A percentile compares a stretch with the other conserved stretches of the same genome.
Conservation (phyloP, 148 eudicot genomes). For the Rhododendron simsii region DNA sequence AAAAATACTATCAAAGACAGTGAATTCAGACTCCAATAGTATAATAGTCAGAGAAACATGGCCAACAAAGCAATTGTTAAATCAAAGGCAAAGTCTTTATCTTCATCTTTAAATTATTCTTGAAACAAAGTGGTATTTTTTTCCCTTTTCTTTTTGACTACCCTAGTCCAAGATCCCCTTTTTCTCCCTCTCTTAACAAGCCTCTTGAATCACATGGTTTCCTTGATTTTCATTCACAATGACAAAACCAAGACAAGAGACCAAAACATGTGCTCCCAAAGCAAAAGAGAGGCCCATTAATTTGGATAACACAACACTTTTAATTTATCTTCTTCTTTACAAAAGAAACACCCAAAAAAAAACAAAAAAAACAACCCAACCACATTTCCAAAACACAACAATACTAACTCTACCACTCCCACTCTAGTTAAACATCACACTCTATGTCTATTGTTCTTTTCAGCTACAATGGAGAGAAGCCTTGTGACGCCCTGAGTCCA, state of each 20-base stretch:
- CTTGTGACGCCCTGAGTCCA: slow-evolving; percentile 94
- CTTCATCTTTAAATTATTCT: background rate
- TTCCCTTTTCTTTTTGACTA: slow-evolving; percentile 38
- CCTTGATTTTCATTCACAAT: slow-evolving; percentile 10
- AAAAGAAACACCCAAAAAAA: slow-evolving; percentile 1
- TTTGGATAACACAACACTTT: background rate
- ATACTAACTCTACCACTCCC: background rate
- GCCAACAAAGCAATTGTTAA: background rate
- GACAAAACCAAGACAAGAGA: background rate
- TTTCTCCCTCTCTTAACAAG: slow-evolving; percentile 30
- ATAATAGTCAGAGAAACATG: background rate
- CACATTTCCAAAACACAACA: background rate
- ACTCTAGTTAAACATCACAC: background rate
- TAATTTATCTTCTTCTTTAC: background rate
- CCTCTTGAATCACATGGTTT: slow-evolving; percentile 33
- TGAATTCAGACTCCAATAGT: background rate
- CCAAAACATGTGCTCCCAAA: slow-evolving; percentile 21
- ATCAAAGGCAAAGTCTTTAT: background rate
- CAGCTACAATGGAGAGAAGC: slow-evolving; percentile 45
- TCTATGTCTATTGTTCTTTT: slow-evolving; percentile 17
- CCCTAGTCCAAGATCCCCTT: slow-evolving; percentile 36
- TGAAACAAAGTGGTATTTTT: slow-evolving; percentile 6
- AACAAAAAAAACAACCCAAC: background rate
- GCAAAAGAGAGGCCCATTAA: background rate
- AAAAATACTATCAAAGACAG: background rate